These are phyloP conservation scores for Penicillium sp. DNA, from an alignment of 2,329 filamentous ascomycete genomes.

Conservation along the genomic window DNA sequence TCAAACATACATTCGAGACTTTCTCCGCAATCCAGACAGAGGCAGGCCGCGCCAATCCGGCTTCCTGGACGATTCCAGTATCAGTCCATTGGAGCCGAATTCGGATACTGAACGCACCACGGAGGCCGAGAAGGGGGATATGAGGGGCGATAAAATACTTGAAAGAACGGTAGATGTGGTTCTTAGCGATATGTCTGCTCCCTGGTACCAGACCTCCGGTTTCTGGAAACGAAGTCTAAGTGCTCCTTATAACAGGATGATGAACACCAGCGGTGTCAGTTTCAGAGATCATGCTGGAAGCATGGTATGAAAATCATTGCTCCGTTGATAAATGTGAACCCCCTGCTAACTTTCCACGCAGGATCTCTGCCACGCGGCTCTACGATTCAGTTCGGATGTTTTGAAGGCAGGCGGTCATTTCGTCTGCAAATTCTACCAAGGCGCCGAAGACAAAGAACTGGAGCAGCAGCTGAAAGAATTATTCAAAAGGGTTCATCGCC, in stretches of 20 bases:
- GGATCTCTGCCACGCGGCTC: conserved; percentile 85
- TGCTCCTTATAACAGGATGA: conserved; percentile 97
- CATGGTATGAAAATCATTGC: conserved; percentile 65
- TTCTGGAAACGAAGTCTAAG: conserved; percentile 86
- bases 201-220: conserved; percentile 79
- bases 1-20: conserved; percentile 72
- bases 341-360: conserved; percentile 37
- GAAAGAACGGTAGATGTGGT: conserved; percentile 80
- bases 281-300: conserved; percentile 89
- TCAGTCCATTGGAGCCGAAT: conserved; percentile 12
- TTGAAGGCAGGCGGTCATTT: conserved; percentile 82
- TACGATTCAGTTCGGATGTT: conserved; percentile 81
- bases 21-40: conserved; percentile 63
- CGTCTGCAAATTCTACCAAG: conserved; percentile 97
- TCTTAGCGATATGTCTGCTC: conserved; percentile 97
- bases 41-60: conserved; percentile 49
- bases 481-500: conserved; percentile 75
- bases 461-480: conserved; percentile 71
- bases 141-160: conserved; percentile 1
- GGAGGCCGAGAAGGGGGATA: neutral
- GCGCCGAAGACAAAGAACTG: conserved; percentile 75
- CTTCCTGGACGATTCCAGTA: neutral
- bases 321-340: neutral
- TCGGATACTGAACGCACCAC: neutral
- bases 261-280: conserved; percentile 90